phyloP scores from a whole-genome alignment of 208 protist genomes.

The Trypanosoma rangeli region DNA sequence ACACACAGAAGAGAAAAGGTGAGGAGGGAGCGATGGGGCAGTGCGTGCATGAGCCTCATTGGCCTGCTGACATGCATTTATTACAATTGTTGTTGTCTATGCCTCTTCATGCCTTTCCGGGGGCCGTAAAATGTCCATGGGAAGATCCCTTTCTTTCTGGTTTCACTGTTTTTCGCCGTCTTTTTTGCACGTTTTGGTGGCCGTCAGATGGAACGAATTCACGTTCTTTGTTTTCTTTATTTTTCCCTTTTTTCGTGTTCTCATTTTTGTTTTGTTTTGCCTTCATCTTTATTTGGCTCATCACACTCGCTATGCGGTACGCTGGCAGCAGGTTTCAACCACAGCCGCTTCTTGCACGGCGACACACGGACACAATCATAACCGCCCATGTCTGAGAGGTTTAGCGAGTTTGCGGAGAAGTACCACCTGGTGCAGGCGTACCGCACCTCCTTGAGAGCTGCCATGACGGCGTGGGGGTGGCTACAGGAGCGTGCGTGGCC shows the following conservation, averaged over 20 bases:
- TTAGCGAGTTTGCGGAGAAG: conserved; percentile 48
- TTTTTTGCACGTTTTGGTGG: too few relatives aligned
- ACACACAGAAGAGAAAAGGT: conserved; percentile 7
- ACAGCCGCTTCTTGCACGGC: neutral
- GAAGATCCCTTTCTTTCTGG: too few relatives aligned
- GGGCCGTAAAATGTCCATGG: too few relatives aligned
- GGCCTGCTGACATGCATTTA: too few relatives aligned
- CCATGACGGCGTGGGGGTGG: conserved; percentile 47
- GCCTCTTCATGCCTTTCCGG: too few relatives aligned
- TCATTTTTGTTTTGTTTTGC: conserved; percentile 3
- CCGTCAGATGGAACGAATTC: too few relatives aligned
- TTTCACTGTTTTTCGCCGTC: neutral
- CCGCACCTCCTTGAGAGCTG: conserved; percentile 23
- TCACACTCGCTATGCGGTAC: conserved; percentile 5
- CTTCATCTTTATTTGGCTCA: neutral
- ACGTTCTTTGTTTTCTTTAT: too few relatives aligned
- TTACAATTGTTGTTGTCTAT: neutral
- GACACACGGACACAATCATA: conserved; percentile 1
- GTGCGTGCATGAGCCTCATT: too few relatives aligned
- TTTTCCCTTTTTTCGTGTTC: neutral
- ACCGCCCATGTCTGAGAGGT: conserved; percentile 28
- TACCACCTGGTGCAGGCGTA: conserved; percentile 36
- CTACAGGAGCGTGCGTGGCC: conserved; percentile 73
- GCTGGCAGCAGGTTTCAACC: neutral
- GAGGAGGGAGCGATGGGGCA: neutral